Evolutionary conservation across 192 early-diverging fungal genomes (phyloP), one percentile per base, ranked within the genome.

Genomic region (Coemansia biformis): DNA sequence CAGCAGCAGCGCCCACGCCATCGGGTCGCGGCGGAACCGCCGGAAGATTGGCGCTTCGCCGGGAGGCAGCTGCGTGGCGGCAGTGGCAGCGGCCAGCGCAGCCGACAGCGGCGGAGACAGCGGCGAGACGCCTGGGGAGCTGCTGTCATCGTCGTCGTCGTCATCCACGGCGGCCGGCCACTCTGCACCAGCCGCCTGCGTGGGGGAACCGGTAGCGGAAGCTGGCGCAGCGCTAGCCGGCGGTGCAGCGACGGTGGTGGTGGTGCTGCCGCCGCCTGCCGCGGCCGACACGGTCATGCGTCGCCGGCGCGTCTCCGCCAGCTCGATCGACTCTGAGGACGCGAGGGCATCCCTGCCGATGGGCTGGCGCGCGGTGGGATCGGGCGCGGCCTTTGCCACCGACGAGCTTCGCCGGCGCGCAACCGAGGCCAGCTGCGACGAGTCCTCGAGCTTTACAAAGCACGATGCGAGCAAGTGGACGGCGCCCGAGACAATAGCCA

Each of bases 401-500:
- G 55, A 58, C 22, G n/a, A 4, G 4, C 44, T 44, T 33, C 63
- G 48, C 46, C 57, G 50, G 22, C 67, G 41, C 18, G 34, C 42
- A 4, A 43, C 49, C 8, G 34, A 29, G 3, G 48, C 43, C 17
- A 22, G 15, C 11, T 34, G 34, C 33, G 42, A 17, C 24, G 47
- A 38, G 37, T 57, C 56, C 17, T 46, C 44, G 0, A 74, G 42
- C 24, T 38, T 28, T 0, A 74, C 64, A 37, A 66, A 65, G 22
- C 43, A 40, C 12, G 66, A 44, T 3, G 76, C 79, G 29, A 69
- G 36, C 41, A 82, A 38, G 32, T 79, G 74, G n/a, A 57, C 76
- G 7, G 35, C 48, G 2, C 57, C 72, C 13, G 79, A 78, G 11
- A 70, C 59, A 4, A 59, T 38, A 14, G 80, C 73, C 42, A 85